Conservation (phyloP, 345 rosid species). For the Citrus glauca region DNA sequence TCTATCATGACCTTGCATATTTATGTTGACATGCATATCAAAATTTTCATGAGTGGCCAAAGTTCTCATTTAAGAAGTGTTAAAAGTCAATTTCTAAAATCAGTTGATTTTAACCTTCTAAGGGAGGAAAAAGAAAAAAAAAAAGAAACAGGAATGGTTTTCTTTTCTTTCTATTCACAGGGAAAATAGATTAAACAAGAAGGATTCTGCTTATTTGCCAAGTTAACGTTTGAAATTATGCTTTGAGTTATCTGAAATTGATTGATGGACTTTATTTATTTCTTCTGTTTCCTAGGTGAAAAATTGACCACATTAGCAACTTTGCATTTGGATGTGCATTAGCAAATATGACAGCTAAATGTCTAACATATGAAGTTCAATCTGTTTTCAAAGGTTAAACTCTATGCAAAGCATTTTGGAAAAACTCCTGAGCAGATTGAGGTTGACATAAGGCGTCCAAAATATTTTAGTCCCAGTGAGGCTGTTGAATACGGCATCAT, state of each 20-base stretch:
- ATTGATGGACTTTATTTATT: neutral
- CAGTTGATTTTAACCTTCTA: neutral
- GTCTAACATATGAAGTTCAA: neutral
- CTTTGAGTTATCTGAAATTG: neutral
- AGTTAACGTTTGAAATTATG: conserved; percentile 1
- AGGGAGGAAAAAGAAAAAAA: no score
- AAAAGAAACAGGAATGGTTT: neutral
- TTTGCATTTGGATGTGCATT: neutral
- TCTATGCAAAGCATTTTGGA: conserved; percentile 64
- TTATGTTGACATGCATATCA: neutral
- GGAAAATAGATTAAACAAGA: neutral
- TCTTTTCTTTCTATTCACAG: neutral
- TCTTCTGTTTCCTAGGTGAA: neutral
- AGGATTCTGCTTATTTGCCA: conserved; percentile 9
- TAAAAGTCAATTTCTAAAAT: neutral
- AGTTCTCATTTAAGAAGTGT: neutral
- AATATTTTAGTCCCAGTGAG: conserved; percentile 73
- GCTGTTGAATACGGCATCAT: conserved; percentile 92
- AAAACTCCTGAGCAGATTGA: conserved; percentile 80
- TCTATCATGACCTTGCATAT: neutral
- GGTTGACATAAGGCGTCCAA: conserved; percentile 74
- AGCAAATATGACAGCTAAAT: conserved; percentile 1
- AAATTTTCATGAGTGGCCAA: neutral
- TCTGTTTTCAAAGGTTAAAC: conserved; percentile 51
- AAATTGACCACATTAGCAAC: neutral